Evolutionary conservation across 495 filamentous ascomycete species (phyloP).

Genomic region (Annulohypoxylon stygium): DNA sequence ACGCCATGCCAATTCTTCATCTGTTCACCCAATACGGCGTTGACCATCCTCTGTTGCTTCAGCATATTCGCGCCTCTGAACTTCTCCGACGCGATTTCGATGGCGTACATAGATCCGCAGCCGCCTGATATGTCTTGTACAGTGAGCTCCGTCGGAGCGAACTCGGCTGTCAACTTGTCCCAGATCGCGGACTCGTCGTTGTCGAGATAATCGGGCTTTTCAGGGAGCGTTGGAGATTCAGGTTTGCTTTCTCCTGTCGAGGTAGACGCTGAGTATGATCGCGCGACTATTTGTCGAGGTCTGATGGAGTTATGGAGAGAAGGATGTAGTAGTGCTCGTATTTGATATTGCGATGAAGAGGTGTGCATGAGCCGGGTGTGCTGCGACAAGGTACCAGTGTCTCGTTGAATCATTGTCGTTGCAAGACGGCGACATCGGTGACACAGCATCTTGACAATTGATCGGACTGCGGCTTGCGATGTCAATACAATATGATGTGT

Average conservation of each 20-base stretch:
- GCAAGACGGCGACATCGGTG: slow-evolving; percentile 39
- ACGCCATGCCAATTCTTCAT: slow-evolving; percentile 83
- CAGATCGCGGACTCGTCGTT: slow-evolving; percentile 62
- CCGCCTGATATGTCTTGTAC: slow-evolving; percentile 85
- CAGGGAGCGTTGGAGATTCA: slow-evolving; percentile 23
- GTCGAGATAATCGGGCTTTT: slow-evolving; percentile 59
- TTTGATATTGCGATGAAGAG: slow-evolving; percentile 6
- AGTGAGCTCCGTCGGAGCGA: slow-evolving; percentile 60
- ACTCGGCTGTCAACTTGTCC: slow-evolving; percentile 58
- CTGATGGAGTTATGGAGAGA: background rate
- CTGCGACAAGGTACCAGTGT: slow-evolving; percentile 29
- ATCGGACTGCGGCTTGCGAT: background rate
- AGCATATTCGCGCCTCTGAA: slow-evolving; percentile 76
- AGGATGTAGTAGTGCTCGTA: slow-evolving; percentile 2
- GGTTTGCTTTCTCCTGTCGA: slow-evolving; percentile 14
- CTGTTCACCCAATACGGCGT: slow-evolving; percentile 73
- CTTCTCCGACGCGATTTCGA: slow-evolving; percentile 73
- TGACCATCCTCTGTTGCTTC: slow-evolving; percentile 80
- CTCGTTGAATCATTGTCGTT: slow-evolving; percentile 31
- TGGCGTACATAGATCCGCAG: slow-evolving; percentile 83
- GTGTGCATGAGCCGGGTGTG: slow-evolving; percentile 19
- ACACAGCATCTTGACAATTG: slow-evolving; percentile 34
- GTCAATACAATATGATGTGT: background rate
- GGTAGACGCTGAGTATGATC: slow-evolving; percentile 36
- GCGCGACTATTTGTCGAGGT: background rate